phyloP scores from a whole-genome alignment of 371 early-diverging fungal genomes.

The Mortierella sp. region DNA sequence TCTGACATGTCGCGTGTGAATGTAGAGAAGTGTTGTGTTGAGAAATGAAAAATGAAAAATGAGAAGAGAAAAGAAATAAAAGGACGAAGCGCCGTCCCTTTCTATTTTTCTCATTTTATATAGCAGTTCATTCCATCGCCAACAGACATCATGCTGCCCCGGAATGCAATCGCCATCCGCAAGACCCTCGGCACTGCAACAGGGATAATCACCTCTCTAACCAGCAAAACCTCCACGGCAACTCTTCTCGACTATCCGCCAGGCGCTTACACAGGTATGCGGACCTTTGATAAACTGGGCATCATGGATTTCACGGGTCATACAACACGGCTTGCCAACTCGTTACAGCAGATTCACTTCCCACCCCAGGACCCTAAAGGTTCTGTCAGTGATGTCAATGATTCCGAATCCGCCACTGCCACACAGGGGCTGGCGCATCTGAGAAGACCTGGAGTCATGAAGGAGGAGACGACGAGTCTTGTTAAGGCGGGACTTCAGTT shows the following conservation, averaged over 20 bases:
- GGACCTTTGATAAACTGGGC: slow-evolving; percentile 36
- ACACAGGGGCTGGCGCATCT: slow-evolving; percentile 48
- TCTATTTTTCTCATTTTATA: not conserved
- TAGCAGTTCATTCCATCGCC: not conserved
- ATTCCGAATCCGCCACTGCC: slow-evolving; percentile 1
- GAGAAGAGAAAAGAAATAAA: slow-evolving; percentile 3
- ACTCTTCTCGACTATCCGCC: slow-evolving; percentile 39
- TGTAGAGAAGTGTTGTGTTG: not conserved
- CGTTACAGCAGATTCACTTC: slow-evolving; percentile 63
- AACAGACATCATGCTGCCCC: slow-evolving; percentile 22
- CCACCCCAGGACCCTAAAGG: not conserved
- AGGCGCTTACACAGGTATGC: slow-evolving; percentile 54
- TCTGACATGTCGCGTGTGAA: slow-evolving; percentile 27
- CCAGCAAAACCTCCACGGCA: slow-evolving; percentile 27
- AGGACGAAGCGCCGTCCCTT: not conserved
- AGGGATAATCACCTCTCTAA: slow-evolving; percentile 32
- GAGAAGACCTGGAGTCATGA: slow-evolving; percentile 52
- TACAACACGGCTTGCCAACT: slow-evolving; percentile 62
- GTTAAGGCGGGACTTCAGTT: slow-evolving; percentile 60
- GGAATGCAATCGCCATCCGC: slow-evolving; percentile 49
- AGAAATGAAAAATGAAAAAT: not conserved
- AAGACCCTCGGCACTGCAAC: slow-evolving; percentile 17
- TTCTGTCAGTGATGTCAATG: not conserved
- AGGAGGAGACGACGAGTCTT: slow-evolving; percentile 60
- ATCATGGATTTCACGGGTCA: slow-evolving; percentile 65